Base-by-base conservation (phyloP, 805 yeast species). In the Ogataea kodamae region DNA sequence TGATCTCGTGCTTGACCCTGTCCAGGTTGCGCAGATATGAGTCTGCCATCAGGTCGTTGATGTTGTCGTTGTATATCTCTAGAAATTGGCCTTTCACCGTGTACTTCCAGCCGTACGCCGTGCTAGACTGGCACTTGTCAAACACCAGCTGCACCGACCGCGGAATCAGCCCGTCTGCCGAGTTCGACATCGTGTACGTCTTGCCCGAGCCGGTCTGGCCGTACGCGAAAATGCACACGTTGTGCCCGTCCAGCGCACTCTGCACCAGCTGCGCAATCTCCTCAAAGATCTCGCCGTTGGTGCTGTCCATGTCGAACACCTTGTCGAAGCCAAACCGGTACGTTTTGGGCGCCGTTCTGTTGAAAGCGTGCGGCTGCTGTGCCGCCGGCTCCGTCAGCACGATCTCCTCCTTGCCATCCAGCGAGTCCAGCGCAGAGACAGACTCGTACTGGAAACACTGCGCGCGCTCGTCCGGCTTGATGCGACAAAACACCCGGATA, bases 151-250 rank as follows among this genome's bases (percentile, higher is more conserved):
- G 57, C 9, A 89, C 69, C 0, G 96, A 82, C 11, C 74, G 65
- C 1, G 95, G 87, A 20, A 88, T 86, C 65, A 90, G 75, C 10
- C 98, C 97, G 50, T 81, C 81, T 1, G 58, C 50, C 0, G 72
- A 62, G 16, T 70, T 62, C 2, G 88, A 72, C 97, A 90, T 92
- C 0, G 98, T 92, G 55, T 62, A 80, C 0, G 97, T 90, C 55
- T 90, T 90, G 3, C 98, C 98, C 0, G 97, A 81, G 0, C 92
- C 96, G 0, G 98, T 92, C 59, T 90, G 98, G 1, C 98, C 98
- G 56, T 92, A 90, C 0, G 97, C 95, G 64, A 90, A 87, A 2
- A 92, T 85, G 57, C 97, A 88, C 3, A 88, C 96, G 48, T 87
- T 87, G 51, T 69, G 78, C 0, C 98, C 98, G 59, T 90, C 95